Percentiles rank a stretch among this genome's conserved stretches.
Conservation (phyloP, 495 filamentous ascomycete genomes). For the Penicillium paxilli region DNA sequence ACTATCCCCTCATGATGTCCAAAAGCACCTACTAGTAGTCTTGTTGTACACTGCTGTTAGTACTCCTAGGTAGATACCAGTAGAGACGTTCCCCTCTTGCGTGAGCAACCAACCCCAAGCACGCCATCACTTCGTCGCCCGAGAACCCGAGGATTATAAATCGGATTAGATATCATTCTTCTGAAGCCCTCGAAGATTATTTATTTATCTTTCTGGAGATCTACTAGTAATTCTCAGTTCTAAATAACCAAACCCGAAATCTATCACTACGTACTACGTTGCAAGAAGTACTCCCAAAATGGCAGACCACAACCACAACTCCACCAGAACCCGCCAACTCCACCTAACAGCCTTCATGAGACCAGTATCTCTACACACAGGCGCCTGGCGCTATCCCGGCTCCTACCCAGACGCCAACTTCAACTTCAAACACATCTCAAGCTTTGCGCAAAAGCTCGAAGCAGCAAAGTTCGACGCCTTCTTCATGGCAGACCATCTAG, state of each 20-base stretch:
- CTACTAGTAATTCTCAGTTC: too few relatives aligned
- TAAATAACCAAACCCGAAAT: background rate
- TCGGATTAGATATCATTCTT: background rate
- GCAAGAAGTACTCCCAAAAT: constrained; percentile 4
- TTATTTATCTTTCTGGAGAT: too few relatives aligned
- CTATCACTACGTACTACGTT: too few relatives aligned
- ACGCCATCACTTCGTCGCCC: background rate
- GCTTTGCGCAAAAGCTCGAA: constrained; percentile 57
- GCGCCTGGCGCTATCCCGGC: constrained; percentile 58
- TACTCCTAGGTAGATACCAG: too few relatives aligned
- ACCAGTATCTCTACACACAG: constrained; percentile 56
- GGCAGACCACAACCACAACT: constrained; percentile 11
- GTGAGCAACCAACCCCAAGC: background rate
- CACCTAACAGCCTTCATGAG: constrained; percentile 62
- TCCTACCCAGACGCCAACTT: constrained; percentile 60
- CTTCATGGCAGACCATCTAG: constrained; percentile 63
- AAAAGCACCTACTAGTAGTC: too few relatives aligned
- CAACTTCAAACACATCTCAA: constrained; percentile 53
- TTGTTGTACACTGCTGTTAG: too few relatives aligned
- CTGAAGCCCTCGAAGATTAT: background rate
- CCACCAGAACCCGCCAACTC: constrained; percentile 40
- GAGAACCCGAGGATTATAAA: background rate
- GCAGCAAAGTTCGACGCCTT: constrained; percentile 61
- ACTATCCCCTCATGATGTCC: too few relatives aligned
- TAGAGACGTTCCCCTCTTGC: background rate